These are phyloP conservation scores for Eucalyptus caleyi DNA, from an alignment of 345 rosid genomes.

Conservation along the genomic window DNA sequence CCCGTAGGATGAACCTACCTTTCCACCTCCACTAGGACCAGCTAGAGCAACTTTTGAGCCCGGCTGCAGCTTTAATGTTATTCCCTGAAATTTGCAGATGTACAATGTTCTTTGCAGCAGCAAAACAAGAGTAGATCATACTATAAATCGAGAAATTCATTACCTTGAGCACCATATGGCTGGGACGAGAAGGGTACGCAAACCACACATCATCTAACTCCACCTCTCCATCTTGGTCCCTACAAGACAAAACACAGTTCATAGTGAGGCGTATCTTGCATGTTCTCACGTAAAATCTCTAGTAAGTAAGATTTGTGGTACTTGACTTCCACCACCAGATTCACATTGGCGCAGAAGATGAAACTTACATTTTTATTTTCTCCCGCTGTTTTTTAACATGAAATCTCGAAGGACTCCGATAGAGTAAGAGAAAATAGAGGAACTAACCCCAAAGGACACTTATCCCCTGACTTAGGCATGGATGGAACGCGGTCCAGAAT, in stretches of 20 bases:
- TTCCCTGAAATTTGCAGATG: constrained; percentile 40
- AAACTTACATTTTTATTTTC: background rate
- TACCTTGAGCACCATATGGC: constrained; percentile 87
- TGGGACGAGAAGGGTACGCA: constrained; percentile 93
- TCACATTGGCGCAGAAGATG: background rate
- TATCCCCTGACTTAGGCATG: constrained; percentile 70
- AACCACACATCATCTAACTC: constrained; percentile 88
- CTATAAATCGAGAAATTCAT: background rate
- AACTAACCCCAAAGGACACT: constrained; percentile 65
- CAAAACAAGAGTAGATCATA: background rate
- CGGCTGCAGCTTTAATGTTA: constrained; percentile 63
- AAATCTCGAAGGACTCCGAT: background rate
- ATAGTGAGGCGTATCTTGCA: background rate
- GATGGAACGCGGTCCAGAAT: constrained; percentile 70
- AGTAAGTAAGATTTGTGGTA: background rate
- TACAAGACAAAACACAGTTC: constrained; percentile 4
- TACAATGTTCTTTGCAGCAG: background rate
- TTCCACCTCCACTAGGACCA: constrained; percentile 98
- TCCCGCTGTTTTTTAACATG: background rate
- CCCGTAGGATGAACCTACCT: constrained; percentile 23
- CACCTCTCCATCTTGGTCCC: constrained; percentile 81
- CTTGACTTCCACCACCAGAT: background rate
- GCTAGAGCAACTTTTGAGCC: constrained; percentile 96
- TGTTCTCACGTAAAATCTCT: background rate
- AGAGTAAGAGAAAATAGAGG: background rate